Percentiles rank a stretch among this genome's conserved stretches.
Conservation (phyloP, 805 yeast genomes). For the Jamesozyma lodderae region DNA sequence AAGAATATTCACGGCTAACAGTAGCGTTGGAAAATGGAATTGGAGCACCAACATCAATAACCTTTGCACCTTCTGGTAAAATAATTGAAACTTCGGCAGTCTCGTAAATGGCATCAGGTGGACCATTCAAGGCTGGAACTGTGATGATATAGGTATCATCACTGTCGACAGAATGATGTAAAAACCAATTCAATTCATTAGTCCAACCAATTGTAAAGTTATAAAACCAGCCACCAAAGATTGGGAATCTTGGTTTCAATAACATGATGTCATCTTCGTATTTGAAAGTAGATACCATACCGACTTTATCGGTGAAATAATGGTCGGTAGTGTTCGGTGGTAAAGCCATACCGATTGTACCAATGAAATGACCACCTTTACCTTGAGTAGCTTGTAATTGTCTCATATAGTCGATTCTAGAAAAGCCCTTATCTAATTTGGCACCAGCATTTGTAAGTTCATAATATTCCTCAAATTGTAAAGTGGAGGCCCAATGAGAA, state of each 20-base stretch:
- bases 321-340: constrained; percentile 48
- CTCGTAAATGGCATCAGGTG: constrained; percentile 60
- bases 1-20: constrained; percentile 38
- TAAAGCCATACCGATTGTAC: constrained; percentile 50
- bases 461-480: constrained; percentile 78
- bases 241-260: constrained; percentile 82
- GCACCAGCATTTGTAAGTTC: constrained; percentile 75
- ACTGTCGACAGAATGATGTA: constrained; percentile 34
- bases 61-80: constrained; percentile 80
- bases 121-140: constrained; percentile 68
- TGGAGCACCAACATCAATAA: constrained; percentile 49
- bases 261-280: constrained; percentile 35
- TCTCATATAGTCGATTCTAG: constrained; percentile 68
- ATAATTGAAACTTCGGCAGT: constrained; percentile 50
- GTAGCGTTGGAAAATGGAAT: constrained; percentile 26
- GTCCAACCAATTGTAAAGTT: constrained; percentile 96
- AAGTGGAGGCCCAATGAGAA: constrained; percentile 69
- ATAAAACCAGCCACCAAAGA: constrained; percentile 93
- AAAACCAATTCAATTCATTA: constrained; percentile 43
- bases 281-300: constrained; percentile 78
- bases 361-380: constrained; percentile 41
- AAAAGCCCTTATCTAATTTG: constrained; percentile 56
- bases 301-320: constrained; percentile 83
- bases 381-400: constrained; percentile 1
- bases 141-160: constrained; percentile 47